phyloP scores from a whole-genome alignment of 78 protist species.

The Planoprotostelium fungivorum region DNA sequence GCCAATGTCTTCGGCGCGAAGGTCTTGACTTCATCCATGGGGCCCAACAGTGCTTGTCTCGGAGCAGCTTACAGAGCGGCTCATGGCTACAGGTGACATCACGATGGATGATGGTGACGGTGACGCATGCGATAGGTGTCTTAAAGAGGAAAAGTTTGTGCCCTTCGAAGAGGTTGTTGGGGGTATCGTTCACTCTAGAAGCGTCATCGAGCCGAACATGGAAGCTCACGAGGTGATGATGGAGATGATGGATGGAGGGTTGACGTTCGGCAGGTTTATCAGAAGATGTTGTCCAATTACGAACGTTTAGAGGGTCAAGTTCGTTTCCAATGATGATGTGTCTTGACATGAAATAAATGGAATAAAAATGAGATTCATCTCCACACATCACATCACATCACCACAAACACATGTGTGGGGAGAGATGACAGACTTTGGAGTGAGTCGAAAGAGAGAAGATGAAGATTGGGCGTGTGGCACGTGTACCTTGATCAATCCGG shows the following conservation, averaged over 20 bases:
- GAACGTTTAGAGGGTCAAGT: background rate
- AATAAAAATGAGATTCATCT: too few relatives aligned
- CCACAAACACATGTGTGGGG: too few relatives aligned
- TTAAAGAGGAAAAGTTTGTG: background rate
- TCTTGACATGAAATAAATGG: too few relatives aligned
- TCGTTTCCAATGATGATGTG: background rate
- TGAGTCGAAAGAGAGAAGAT: too few relatives aligned
- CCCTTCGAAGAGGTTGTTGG: background rate
- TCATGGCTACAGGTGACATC: background rate
- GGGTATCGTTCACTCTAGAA: background rate
- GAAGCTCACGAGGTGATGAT: background rate
- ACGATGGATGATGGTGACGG: background rate
- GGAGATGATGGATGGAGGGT: background rate
- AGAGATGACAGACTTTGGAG: too few relatives aligned
- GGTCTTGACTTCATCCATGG: background rate
- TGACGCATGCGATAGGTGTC: background rate
- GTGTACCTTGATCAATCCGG: too few relatives aligned
- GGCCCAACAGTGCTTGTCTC: background rate
- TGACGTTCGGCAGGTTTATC: background rate
- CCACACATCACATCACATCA: too few relatives aligned
- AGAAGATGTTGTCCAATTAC: background rate
- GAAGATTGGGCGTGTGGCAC: too few relatives aligned
- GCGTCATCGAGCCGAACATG: background rate
- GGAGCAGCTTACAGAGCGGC: background rate
- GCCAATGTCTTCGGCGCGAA: background rate